Evolutionary conservation across 352 stramenopile genomes (phyloP), one percentile per base, ranked within the genome.

Genomic region (Pythium aphanidermatum): DNA sequence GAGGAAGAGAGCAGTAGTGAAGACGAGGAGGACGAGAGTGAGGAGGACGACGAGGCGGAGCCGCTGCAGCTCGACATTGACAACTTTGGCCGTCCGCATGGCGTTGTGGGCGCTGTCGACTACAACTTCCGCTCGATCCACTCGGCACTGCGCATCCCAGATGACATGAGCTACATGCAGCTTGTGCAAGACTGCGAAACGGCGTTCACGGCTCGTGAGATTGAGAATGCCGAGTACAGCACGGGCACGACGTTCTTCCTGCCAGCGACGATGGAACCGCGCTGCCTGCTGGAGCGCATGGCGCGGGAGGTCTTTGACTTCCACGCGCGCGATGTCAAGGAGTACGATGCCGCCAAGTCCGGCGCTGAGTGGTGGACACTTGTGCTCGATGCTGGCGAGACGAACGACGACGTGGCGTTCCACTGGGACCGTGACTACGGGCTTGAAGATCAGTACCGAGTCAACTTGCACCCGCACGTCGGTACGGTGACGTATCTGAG

Each of bases 381-480:
- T 37, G 67, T 92, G 30, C 67, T 86, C 19, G 70, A 85, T 19
- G 47, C 55, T 1, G 55, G 55, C n/a, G 44, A 63, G 38, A 54
- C 83, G 27, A 74, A 77, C 30, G 67, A 84, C 41, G 77, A 86
- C 43, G 63, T 96, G 51, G 70, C 70, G 2, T 94, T 96, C 73
- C 85, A 96, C 52, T 95, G 83, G 81, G 85, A 96, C 54, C 92
- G 92, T 50, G 85, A 96, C 59, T 87, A 96, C 67, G 71, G 86
- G 39, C 57, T 94, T 10, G 70, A 83, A 51, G 72, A 86, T 48
- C 56, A 73, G 24, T 59, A 70, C 34, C 75, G 70, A 46, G 74
- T 86, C n/a, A 81, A 86, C 46, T 63, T 96, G 37, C 86, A 92
- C 56, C 77, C 77, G 12, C 68, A 79, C 39, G 53, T 88, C 8